Conservation (phyloP, 345 rosid genomes). For the Abelmoschus esculentus region DNA sequence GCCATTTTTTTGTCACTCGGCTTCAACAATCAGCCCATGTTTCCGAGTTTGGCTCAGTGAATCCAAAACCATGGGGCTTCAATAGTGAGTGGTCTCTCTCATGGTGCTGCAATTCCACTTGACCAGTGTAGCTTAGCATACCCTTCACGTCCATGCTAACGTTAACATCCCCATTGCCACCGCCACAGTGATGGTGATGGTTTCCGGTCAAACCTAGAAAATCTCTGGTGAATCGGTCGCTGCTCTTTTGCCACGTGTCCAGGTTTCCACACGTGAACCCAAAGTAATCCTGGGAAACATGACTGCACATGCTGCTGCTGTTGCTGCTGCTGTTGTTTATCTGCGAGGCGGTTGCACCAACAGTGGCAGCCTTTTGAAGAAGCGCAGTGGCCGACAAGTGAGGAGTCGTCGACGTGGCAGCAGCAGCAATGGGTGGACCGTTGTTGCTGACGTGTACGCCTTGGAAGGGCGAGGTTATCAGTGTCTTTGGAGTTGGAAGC, state of each 20-base stretch:
- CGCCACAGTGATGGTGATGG: neutral
- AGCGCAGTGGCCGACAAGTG: slow-evolving; percentile 87
- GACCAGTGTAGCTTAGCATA: slow-evolving; percentile 40
- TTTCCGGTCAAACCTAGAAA: slow-evolving; percentile 62
- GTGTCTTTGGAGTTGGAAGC: slow-evolving; percentile 1
- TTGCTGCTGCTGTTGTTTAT: neutral
- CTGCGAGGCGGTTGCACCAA: slow-evolving; percentile 29
- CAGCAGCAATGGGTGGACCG: slow-evolving; percentile 7
- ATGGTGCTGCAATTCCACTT: slow-evolving; percentile 43
- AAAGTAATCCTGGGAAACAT: slow-evolving; percentile 25
- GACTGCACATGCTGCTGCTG: neutral
- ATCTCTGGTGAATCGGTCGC: slow-evolving; percentile 64
- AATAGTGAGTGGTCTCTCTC: slow-evolving; percentile 35
- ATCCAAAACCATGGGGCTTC: slow-evolving; percentile 48
- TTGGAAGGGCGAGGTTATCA: slow-evolving; percentile 27
- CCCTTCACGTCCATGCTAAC: slow-evolving; percentile 37
- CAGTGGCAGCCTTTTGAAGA: slow-evolving; percentile 75
- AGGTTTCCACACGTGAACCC: slow-evolving; percentile 30
- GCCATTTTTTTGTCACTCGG: neutral
- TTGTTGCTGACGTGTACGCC: slow-evolving; percentile 19
- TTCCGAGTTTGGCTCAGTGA: slow-evolving; percentile 30
- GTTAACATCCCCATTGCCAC: slow-evolving; percentile 21
- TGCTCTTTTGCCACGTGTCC: slow-evolving; percentile 54
- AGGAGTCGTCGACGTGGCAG: slow-evolving; percentile 25
- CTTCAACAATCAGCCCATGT: slow-evolving; percentile 31